phyloP scores from a whole-genome alignment of 2,329 filamentous ascomycete genomes.

The Colletotrichum sp. region DNA sequence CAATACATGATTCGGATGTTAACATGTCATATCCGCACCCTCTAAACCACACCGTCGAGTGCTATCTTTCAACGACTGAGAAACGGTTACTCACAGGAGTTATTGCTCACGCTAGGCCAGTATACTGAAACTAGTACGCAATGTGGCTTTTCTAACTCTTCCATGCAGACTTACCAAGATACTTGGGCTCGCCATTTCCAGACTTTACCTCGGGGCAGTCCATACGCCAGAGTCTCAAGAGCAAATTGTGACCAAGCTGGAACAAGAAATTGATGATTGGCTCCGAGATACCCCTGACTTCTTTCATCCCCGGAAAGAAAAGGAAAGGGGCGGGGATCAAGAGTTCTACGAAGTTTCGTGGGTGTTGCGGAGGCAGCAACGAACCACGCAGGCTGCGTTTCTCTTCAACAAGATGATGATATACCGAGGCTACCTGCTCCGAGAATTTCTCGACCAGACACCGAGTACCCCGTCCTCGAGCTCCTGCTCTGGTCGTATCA shows the following conservation, averaged over 20 bases:
- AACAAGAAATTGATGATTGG: not conserved
- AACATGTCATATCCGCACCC: not conserved
- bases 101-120: not conserved
- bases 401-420: not conserved
- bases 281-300: not conserved
- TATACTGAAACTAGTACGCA: rapidly evolving
- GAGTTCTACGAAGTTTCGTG: not conserved
- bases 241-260: not conserved
- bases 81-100: not conserved
- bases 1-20: not conserved
- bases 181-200: not conserved
- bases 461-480: not conserved
- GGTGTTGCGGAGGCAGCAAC: not conserved
- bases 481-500: not conserved
- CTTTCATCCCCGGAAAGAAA: not conserved
- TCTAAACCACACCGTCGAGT: rapidly evolving
- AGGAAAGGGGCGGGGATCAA: not conserved
- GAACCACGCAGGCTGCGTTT: not conserved
- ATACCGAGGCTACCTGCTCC: not conserved
- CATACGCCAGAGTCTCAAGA: not conserved
- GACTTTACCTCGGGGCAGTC: not conserved
- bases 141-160: not conserved
- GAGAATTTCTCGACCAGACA: not conserved
- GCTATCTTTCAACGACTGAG: not conserved
- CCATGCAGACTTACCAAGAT: not conserved